Evolutionary conservation across 1,284 basidiomycete genomes (phyloP).

Genomic region (Fistulinella cinereoalba): DNA sequence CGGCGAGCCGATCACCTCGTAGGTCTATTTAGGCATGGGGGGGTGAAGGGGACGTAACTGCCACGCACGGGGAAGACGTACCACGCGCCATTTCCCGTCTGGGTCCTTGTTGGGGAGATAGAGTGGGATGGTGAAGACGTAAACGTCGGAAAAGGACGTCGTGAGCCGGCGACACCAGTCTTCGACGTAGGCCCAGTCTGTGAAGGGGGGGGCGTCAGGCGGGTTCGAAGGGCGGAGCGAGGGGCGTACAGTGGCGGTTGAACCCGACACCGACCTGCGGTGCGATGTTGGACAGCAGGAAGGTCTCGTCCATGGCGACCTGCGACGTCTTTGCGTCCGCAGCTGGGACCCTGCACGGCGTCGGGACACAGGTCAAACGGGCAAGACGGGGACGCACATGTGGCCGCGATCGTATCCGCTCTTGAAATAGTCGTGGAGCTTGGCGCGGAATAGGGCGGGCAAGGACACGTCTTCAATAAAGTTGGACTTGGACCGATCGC

Average conservation of each 20-base stretch:
- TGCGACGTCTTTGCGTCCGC: conserved; percentile 93
- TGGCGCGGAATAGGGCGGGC: conserved; percentile 81
- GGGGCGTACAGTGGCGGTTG: conserved; percentile 87
- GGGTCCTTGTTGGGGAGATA: conserved; percentile 84
- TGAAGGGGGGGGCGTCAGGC: background rate
- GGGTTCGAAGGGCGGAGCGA: background rate
- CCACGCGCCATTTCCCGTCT: conserved; percentile 94
- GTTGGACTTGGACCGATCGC: conserved; percentile 73
- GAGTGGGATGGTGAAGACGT: conserved; percentile 97
- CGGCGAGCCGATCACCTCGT: conserved; percentile 93
- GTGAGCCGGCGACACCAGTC: conserved; percentile 94
- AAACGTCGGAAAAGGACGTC: conserved; percentile 85
- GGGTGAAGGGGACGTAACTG: background rate
- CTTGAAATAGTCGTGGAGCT: conserved; percentile 85
- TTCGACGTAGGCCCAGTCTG: conserved; percentile 96
- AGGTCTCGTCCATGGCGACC: conserved; percentile 96
- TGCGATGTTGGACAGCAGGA: conserved; percentile 92
- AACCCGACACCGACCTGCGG: conserved; percentile 98
- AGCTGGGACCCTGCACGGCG: conserved; percentile 78
- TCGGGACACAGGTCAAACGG: background rate
- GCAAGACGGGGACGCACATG: conserved; percentile 58
- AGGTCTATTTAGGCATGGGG: conserved; percentile 49
- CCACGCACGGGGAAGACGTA: conserved; percentile 44
- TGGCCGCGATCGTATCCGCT: conserved; percentile 98
- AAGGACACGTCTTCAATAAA: conserved; percentile 86